Evolutionary conservation across 1,284 basidiomycete species (phyloP).

Genomic region (Sutorius eximius): DNA sequence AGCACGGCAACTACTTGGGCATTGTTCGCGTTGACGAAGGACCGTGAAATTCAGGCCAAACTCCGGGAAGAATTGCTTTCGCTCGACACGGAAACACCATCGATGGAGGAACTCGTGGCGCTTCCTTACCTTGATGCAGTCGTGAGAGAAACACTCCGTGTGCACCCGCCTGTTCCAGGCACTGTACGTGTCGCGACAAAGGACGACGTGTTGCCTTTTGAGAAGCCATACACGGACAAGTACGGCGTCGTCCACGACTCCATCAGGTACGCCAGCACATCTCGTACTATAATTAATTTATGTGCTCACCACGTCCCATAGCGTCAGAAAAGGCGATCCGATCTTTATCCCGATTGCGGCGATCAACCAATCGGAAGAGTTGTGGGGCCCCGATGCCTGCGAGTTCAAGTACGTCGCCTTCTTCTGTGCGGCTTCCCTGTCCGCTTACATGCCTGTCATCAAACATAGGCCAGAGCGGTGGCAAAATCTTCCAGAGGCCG

Average conservation of each 20-base stretch:
- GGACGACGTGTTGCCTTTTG: neutral
- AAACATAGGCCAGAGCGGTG: constrained; percentile 56
- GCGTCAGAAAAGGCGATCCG: neutral
- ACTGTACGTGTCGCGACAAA: neutral
- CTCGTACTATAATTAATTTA: neutral
- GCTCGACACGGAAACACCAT: neutral
- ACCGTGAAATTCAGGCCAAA: neutral
- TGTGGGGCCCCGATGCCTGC: neutral
- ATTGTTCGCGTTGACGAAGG: too few relatives aligned
- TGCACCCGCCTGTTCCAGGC: neutral
- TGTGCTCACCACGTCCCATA: neutral
- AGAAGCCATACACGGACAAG: neutral
- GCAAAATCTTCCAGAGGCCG: constrained; percentile 48
- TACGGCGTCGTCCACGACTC: neutral
- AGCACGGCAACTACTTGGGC: too few relatives aligned
- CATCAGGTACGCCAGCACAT: neutral
- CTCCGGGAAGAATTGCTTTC: neutral
- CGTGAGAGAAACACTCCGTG: neutral
- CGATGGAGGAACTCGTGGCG: neutral
- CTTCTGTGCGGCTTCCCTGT: neutral
- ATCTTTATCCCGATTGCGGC: neutral
- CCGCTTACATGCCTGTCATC: neutral
- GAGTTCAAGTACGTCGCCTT: neutral
- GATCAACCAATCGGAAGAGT: neutral
- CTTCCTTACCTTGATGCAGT: neutral